Evolutionary conservation across 768 basidiomycete species (phyloP).

Genomic region (Rhodocollybia butyracea): DNA sequence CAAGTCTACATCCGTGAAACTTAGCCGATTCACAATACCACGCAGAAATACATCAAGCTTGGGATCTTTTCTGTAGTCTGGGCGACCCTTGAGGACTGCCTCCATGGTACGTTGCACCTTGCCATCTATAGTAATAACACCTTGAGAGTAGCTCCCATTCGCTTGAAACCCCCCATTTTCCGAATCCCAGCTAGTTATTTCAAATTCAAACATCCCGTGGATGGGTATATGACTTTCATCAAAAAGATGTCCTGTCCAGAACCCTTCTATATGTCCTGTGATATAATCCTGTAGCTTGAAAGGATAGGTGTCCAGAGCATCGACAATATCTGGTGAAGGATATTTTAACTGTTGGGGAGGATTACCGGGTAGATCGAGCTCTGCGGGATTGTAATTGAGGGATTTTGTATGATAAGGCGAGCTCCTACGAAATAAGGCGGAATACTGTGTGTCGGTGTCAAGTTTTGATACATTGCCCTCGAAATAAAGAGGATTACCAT

Average conservation of each 20-base stretch:
- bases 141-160: not conserved
- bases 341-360: not conserved
- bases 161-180: not conserved
- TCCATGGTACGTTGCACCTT: not conserved
- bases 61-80: not conserved
- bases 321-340: not conserved
- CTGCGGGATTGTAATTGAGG: not conserved
- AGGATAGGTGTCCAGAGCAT: not conserved
- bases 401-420: not conserved
- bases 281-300: not conserved
- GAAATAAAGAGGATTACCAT: not conserved
- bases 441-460: not conserved
- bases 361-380: not conserved
- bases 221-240: not conserved
- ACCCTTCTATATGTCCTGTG: conserved; percentile 1
- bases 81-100: not conserved
- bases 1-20: too few relatives aligned
- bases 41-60: not conserved
- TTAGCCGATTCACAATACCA: not conserved
- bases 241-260: not conserved
- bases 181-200: not conserved
- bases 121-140: not conserved
- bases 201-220: not conserved
- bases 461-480: not conserved
- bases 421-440: not conserved